These are phyloP conservation scores for Botrytis elliptica DNA, from an alignment of 2,329 filamentous ascomycete species.

Conservation along the genomic window DNA sequence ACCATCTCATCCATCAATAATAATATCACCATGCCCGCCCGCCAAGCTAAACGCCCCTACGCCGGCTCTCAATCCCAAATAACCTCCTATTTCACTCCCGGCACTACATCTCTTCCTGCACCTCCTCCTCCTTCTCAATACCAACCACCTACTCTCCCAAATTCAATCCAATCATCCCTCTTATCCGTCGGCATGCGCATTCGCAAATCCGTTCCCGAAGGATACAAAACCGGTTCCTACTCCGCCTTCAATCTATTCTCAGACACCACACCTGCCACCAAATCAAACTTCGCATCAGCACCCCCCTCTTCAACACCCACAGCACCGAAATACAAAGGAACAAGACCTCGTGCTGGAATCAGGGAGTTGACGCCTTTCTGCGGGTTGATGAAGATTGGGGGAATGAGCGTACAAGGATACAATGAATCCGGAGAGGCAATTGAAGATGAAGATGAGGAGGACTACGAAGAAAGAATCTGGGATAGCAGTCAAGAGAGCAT, in stretches of 20 bases:
- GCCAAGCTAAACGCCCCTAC: conserved; percentile 57
- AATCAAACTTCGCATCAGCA: conserved; percentile 9
- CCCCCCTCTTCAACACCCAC: conserved; percentile 35
- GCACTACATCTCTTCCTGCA: conserved; percentile 31
- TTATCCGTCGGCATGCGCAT: conserved; percentile 91
- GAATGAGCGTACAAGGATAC: conserved; percentile 53
- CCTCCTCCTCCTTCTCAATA: conserved; percentile 43
- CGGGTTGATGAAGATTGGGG: conserved; percentile 74
- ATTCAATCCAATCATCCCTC: conserved; percentile 74
- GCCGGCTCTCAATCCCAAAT: conserved; percentile 58
- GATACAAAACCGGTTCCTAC: conserved; percentile 75
- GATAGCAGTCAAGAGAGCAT: conserved; percentile 35
- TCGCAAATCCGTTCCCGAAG: conserved; percentile 88
- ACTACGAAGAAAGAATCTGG: conserved; percentile 34
- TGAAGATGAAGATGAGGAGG: conserved; percentile 37
- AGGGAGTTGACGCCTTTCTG: conserved; percentile 77
- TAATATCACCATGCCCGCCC: conserved; percentile 12
- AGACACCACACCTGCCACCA: conserved; percentile 34
- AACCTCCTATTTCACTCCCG: conserved; percentile 57
- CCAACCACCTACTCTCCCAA: conserved; percentile 37
- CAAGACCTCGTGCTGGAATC: conserved; percentile 29
- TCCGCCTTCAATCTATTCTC: conserved; percentile 54
- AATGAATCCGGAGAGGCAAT: conserved; percentile 39
- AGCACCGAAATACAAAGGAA: conserved; percentile 24
- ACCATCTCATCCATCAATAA: not conserved